Conservation (phyloP, 495 filamentous ascomycete species). For the Daldinia decipiens region DNA sequence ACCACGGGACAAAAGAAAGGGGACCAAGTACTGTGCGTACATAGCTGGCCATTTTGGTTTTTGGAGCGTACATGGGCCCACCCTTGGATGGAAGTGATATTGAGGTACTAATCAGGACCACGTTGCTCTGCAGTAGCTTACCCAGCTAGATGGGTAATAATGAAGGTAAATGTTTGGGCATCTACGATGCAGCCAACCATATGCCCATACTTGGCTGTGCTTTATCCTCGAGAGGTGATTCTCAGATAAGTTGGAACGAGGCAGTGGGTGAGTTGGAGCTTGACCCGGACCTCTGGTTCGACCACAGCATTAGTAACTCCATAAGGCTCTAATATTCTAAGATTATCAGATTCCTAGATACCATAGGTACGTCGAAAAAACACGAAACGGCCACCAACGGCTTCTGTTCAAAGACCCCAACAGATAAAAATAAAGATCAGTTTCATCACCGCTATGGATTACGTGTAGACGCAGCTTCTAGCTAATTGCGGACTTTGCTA, state of each 20-base stretch:
- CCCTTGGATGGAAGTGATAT: conserved; percentile 8
- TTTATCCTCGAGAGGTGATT: conserved; percentile 17
- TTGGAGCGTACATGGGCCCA: conserved; percentile 25
- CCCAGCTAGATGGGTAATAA: neutral
- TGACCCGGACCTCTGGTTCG: conserved; percentile 26
- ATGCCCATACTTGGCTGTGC: conserved; percentile 13
- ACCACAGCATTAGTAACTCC: conserved; percentile 6
- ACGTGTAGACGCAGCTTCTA: neutral
- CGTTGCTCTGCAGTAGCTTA: conserved; percentile 31
- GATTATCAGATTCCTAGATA: conserved; percentile 11
- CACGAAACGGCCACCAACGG: neutral
- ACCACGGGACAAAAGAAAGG: conserved; percentile 1
- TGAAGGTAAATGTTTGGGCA: conserved; percentile 17
- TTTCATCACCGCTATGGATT: neutral
- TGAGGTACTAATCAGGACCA: conserved; percentile 18
- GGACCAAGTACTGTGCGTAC: neutral
- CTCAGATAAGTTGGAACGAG: conserved; percentile 11
- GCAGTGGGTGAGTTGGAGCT: conserved; percentile 6
- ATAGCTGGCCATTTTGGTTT: conserved; percentile 7
- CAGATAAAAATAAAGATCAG: neutral
- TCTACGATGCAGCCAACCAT: conserved; percentile 26
- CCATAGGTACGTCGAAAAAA: neutral
- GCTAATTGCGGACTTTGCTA: neutral
- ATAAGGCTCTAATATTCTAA: conserved; percentile 27
- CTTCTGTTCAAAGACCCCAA: neutral